Base-by-base conservation (phyloP, 768 basidiomycete species). In the Tylopilus balloui region DNA sequence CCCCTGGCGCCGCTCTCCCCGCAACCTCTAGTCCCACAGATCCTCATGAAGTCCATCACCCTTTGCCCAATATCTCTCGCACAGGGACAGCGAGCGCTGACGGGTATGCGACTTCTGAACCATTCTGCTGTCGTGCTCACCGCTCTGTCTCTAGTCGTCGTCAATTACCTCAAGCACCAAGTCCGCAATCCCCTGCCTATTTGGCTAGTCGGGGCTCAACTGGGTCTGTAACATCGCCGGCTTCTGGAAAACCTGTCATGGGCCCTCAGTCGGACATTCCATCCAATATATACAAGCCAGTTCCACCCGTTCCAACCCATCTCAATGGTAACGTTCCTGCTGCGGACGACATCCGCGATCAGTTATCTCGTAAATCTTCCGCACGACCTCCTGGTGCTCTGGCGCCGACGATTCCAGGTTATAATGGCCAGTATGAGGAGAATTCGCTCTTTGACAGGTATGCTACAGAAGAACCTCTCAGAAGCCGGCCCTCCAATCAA, bases 281-380 rank as follows among this genome's bases (percentile, higher is more conserved):
- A 4, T 54, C 57, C 1, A 67, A 66, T 27, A 34, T 69, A 14
- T 53, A 65, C 53, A 67, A 67, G 47, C 65, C 66, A 12, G 65
- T 67, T 4, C 66, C 66, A 7, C 57, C 65, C 2, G 55, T 67
- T 10, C 66, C 65, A 2, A 27, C 45, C 6, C 48, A 50, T 17
- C 7, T 42, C 5, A 60, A 60, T n/a, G 54, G 54, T 10, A 44
- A 47, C 6, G 20, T 32, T 13, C 39, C 45, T 17, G 47, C 39
- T 4, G 20, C 28, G 4, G 65, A 62, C 15, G 61, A 65, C 36
- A 35, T 56, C 31, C 65, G 54, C 34, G 59, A 61, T 34, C 51
- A 53, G 7, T 19, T 63, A 2, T 32, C 45, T 9, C 61, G 53
- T 2, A 63, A 54, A 42, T 4, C 59, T 20, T 67, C 65, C 1